Percentiles rank a stretch among this genome's conserved stretches.
phyloP scores from a whole-genome alignment of 225 moss, liverwort and hornwort species.

The Straminergon stramineum region DNA sequence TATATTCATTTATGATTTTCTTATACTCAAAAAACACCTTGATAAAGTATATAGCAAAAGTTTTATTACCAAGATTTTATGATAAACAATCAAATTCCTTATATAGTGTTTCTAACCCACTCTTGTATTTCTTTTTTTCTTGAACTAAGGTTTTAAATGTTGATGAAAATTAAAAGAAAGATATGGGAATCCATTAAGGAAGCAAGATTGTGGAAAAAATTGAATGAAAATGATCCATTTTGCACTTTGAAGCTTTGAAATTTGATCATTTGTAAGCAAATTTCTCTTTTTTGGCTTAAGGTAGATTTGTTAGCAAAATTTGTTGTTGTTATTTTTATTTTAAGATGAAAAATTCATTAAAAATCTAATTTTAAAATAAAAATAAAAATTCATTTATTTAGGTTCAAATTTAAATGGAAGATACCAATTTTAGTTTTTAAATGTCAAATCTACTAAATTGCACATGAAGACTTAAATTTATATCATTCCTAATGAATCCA shows the following conservation, averaged over 20 bases:
- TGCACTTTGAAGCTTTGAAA: not conserved
- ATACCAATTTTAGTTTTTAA: no score
- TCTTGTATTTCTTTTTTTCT: not conserved
- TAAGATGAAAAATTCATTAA: not conserved
- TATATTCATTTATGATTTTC: not conserved
- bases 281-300: not conserved
- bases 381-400: not conserved
- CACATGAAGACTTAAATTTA: no score
- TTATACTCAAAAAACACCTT: no score
- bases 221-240: not conserved
- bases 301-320: not conserved
- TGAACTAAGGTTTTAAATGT: not conserved
- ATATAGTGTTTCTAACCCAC: accelerated
- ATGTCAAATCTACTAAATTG: no score
- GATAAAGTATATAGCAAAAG: not conserved
- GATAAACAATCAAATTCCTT: not conserved
- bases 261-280: not conserved
- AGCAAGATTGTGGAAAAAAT: not conserved
- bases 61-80: not conserved
- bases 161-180: not conserved
- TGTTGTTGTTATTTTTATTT: no score
- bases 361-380: no score
- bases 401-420: not conserved
- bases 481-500: not conserved
- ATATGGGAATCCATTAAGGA: no score